phyloP scores from a whole-genome alignment of 768 basidiomycete genomes.

The Tricholoma flavovirens region DNA sequence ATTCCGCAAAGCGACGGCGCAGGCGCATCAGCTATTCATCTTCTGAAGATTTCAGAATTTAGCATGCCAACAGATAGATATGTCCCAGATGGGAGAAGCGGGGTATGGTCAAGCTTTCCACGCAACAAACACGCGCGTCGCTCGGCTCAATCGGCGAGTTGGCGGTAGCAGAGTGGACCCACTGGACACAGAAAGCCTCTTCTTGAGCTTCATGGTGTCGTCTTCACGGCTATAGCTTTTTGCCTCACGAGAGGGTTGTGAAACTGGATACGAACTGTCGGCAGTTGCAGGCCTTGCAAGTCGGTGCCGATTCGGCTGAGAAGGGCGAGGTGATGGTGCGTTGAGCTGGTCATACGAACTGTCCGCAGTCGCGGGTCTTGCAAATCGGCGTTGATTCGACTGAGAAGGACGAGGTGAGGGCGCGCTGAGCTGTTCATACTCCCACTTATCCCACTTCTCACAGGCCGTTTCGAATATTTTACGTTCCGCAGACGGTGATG shows the following conservation, averaged over 20 bases:
- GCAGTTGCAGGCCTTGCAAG: slow-evolving; percentile 1
- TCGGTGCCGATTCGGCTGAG: slow-evolving; percentile 2
- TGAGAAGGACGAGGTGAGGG: neutral
- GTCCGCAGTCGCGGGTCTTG: neutral
- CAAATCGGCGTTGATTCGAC: slow-evolving; percentile 2
- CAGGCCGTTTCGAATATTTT: slow-evolving; percentile 54
- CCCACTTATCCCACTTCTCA: slow-evolving; percentile 50
- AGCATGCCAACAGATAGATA: too few species aligned
- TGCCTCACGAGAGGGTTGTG: neutral
- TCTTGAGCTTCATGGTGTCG: neutral
- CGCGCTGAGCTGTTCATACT: slow-evolving; percentile 23
- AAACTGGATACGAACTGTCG: neutral
- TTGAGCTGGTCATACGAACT: neutral
- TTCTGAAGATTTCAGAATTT: neutral
- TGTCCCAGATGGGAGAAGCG: neutral
- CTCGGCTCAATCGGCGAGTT: slow-evolving; percentile 43
- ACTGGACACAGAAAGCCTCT: slow-evolving; percentile 6
- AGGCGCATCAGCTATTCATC: neutral
- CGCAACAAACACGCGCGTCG: slow-evolving; percentile 48
- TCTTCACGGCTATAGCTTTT: neutral
- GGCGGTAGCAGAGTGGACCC: slow-evolving; percentile 19
- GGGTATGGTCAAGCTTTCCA: slow-evolving; percentile 40
- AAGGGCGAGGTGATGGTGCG: neutral
- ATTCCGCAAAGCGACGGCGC: neutral
- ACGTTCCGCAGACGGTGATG: slow-evolving; percentile 41